Conservation (phyloP, 805 yeast genomes). For the Sungouiella thailandica region DNA sequence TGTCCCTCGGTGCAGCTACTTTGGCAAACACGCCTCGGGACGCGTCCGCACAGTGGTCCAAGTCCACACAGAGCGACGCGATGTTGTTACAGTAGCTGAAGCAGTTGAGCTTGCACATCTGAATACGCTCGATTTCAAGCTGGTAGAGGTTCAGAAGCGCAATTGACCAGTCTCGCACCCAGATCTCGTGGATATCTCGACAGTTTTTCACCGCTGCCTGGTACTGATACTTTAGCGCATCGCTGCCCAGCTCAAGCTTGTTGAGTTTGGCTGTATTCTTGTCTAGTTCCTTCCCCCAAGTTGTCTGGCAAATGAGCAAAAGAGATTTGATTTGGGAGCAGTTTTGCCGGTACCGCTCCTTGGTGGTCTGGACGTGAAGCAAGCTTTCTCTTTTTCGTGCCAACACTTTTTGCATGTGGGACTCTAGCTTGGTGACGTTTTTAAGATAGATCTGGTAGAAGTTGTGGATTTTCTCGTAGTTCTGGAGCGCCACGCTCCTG, state of each 20-base stretch:
- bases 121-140: conserved; percentile 68
- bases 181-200: conserved; percentile 54
- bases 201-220: conserved; percentile 48
- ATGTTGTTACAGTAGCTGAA: conserved; percentile 77
- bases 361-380: conserved; percentile 32
- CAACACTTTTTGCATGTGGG: conserved; percentile 50
- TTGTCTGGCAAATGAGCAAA: conserved; percentile 57
- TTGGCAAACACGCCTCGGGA: conserved; percentile 64
- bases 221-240: conserved; percentile 48
- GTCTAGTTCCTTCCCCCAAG: conserved; percentile 72
- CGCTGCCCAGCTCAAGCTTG: conserved; percentile 41
- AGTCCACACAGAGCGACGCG: conserved; percentile 71
- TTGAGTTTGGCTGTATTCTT: conserved; percentile 52
- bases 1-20: conserved; percentile 59
- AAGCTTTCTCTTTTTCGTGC: conserved; percentile 38
- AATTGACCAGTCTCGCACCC: conserved; percentile 68
- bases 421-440: conserved; percentile 52
- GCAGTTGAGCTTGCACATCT: conserved; percentile 60
- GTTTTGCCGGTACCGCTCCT: conserved; percentile 51
- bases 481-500: conserved; percentile 43
- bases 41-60: conserved; percentile 71
- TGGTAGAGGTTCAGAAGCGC: conserved; percentile 60
- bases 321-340: conserved; percentile 55
- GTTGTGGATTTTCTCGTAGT: conserved; percentile 45
- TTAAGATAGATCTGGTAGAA: conserved; percentile 50